Conservation (phyloP, 2,329 filamentous ascomycete species). For the Ceratocystis colombiana region DNA sequence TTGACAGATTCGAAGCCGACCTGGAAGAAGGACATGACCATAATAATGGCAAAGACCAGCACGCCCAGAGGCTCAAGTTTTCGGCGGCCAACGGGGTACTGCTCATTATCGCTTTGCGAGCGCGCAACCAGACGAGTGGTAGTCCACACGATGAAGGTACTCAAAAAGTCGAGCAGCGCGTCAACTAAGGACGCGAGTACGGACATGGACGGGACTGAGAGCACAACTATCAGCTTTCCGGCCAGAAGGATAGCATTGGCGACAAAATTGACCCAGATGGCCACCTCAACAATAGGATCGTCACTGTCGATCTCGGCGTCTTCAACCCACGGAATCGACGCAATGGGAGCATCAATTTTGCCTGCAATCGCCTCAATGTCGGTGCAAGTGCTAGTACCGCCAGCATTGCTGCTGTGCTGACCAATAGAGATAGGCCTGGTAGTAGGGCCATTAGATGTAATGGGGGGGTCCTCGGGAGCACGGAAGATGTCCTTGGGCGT, state of each 20-base stretch:
- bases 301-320: slow-evolving; percentile 63
- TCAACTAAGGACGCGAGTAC: slow-evolving; percentile 72
- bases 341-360: slow-evolving; percentile 35
- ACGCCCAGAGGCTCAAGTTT: slow-evolving; percentile 71
- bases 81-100: slow-evolving; percentile 67
- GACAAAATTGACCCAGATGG: slow-evolving; percentile 75
- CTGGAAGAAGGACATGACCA: slow-evolving; percentile 76
- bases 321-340: slow-evolving; percentile 59
- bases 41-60: slow-evolving; percentile 72
- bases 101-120: slow-evolving; percentile 60
- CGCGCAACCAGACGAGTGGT: slow-evolving; percentile 60
- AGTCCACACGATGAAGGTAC: slow-evolving; percentile 69
- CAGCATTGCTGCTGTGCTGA: slow-evolving; percentile 35
- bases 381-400: slow-evolving; percentile 26
- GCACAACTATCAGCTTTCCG: slow-evolving; percentile 66
- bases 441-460: slow-evolving; percentile 32
- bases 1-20: slow-evolving; percentile 61
- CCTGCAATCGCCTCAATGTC: slow-evolving; percentile 37
- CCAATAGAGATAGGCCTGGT: slow-evolving; percentile 30
- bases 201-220: slow-evolving; percentile 70
- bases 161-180: slow-evolving; percentile 68
- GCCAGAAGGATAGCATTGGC: slow-evolving; percentile 67
- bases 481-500: slow-evolving; percentile 83
- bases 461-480: slow-evolving; percentile 50
- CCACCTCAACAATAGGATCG: slow-evolving; percentile 67